Conservation (phyloP, 106 monocot species). For the Phalaenopsis equestris region DNA sequence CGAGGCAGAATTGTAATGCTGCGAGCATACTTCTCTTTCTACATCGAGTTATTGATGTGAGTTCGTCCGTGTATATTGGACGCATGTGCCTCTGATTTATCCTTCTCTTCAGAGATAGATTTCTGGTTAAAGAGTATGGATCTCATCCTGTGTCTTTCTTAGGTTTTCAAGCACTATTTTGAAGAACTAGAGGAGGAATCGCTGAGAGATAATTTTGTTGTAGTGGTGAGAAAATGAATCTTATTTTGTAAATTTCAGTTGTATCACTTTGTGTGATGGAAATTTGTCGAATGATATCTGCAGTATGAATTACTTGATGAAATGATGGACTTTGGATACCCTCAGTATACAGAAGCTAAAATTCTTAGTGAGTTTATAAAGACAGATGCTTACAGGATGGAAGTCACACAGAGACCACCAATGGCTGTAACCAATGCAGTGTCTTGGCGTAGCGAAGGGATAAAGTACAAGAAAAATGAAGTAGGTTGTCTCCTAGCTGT, state of each 20-base stretch:
- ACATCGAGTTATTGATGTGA: conserved; percentile 76
- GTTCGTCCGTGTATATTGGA: background rate
- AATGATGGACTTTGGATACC: conserved; percentile 98
- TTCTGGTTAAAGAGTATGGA: background rate
- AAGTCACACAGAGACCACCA: conserved; percentile 86
- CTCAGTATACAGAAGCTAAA: conserved; percentile 92
- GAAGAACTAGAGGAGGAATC: conserved; percentile 96
- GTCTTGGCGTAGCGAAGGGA: conserved; percentile 96
- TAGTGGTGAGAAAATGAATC: conserved; percentile 54
- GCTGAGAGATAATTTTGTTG: conserved; percentile 94
- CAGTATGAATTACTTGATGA: conserved; percentile 97
- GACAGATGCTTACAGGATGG: conserved; percentile 97
- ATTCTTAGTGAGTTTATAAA: conserved; percentile 96
- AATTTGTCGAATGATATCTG: background rate
- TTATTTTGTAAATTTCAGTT: background rate
- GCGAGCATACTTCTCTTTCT: conserved; percentile 87
- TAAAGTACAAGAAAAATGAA: conserved; percentile 97
- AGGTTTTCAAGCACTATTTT: conserved; percentile 99
- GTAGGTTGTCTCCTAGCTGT: conserved; percentile 31
- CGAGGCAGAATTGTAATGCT: conserved; percentile 90
- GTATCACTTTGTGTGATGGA: background rate
- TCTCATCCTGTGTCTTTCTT: conserved; percentile 4
- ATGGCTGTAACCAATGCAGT: conserved; percentile 99
- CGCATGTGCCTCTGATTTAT: background rate
- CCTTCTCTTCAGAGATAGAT: background rate